Percentiles rank a stretch among this genome's conserved stretches.
These are phyloP conservation scores for Macrophomina pseudophaseolina DNA, from an alignment of 2,329 filamentous ascomycete species.

Conservation along the genomic window DNA sequence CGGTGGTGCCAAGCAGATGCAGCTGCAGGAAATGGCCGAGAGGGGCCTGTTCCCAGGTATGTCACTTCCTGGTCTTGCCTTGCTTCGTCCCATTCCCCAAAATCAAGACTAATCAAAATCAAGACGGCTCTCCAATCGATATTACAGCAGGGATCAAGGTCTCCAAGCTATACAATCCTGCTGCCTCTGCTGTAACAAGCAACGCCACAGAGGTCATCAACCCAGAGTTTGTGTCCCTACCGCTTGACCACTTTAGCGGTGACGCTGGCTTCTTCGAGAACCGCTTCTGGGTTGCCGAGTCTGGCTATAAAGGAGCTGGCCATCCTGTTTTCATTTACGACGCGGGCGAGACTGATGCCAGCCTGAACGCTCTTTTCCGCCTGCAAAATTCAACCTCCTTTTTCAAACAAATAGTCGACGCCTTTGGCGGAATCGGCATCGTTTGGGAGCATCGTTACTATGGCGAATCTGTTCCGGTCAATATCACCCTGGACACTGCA, in stretches of 20 bases:
- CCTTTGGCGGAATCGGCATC: constrained; percentile 38
- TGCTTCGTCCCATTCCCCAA: not conserved
- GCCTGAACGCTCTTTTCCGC: not conserved
- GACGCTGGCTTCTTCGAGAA: constrained; percentile 42
- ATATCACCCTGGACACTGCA: constrained; percentile 40
- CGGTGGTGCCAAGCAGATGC: constrained; percentile 9
- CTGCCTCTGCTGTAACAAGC: not conserved
- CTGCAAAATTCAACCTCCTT: constrained; percentile 17
- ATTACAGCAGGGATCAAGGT: not conserved
- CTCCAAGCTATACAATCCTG: constrained; percentile 9
- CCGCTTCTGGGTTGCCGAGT: constrained; percentile 43
- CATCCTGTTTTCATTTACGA: constrained; percentile 48
- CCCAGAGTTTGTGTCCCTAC: constrained; percentile 42
- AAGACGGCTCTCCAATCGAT: constrained; percentile 8
- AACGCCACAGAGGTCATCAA: constrained; percentile 13
- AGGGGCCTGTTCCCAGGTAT: constrained; percentile 13
- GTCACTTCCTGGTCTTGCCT: not conserved
- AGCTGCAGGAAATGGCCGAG: constrained; percentile 10
- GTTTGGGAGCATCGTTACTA: constrained; percentile 51
- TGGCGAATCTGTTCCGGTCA: constrained; percentile 46
- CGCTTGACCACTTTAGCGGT: constrained; percentile 43
- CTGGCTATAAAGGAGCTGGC: constrained; percentile 40
- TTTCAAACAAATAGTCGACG: constrained; percentile 14
- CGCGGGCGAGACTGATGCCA: constrained; percentile 42
- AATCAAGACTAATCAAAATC: not conserved